Evolutionary conservation across 305 asterid species (phyloP), one percentile per base, ranked within the genome.

Genomic region (Nicotiana rustica): DNA sequence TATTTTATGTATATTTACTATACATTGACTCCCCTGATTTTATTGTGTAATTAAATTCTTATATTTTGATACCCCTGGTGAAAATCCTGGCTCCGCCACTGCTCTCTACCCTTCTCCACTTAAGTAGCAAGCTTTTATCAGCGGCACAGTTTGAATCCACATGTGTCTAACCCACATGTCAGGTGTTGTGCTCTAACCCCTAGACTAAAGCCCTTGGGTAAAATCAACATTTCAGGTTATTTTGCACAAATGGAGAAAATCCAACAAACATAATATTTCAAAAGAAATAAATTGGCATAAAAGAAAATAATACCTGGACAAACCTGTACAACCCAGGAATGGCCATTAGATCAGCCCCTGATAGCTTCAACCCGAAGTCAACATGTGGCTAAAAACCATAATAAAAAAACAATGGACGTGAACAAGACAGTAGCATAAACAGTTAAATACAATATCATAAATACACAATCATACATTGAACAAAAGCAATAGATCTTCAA

Each of bases 271-370:
- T 10, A 4, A 52, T 52, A 52, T 52, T 52, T 52, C n/a, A 52
- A 13, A 52, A 52, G 59, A 52, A 52, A 47, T 47, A 4, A 57
- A 5, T 14, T 57, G 62, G 8, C 7, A 69, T 73, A n/a, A 56
- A 52, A 69, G 36, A 47, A 31, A 8, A 19, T 78, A 35, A 17
- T 85, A 94, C 98, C 95, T 94, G 97, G 80, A 93, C 93, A 81
- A 93, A 86, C 75, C 91, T 86, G 84, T 93, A 94, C 71, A 86
- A 89, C 44, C 95, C 98, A 38, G 98, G 98, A 84, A 94, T 90
- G 57, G 98, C 86, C 98, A 94, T 93, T 36, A 92, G 92, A 84
- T 94, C 98, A 35, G 91, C 97, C 19, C 97, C 97, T 21, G 93
- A 79, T 67, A 94, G 85, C 90, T 93, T 94, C 52, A 91, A 91